phyloP scores from a whole-genome alignment of 2,329 filamentous ascomycete species.

The Colletotrichum eremochloae region DNA sequence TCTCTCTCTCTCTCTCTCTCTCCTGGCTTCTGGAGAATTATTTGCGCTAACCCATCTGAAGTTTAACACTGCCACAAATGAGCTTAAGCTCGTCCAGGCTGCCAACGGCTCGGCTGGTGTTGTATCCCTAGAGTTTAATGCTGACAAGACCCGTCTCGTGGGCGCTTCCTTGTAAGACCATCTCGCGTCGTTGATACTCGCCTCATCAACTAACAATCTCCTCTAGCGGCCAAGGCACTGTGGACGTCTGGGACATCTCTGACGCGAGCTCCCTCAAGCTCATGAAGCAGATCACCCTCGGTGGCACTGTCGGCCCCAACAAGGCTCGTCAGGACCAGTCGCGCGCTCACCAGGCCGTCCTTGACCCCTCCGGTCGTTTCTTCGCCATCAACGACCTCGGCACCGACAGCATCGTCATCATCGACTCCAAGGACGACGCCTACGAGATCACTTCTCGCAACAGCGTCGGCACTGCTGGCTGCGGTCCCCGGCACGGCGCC shows the following conservation, averaged over 20 bases:
- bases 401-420: slow-evolving; percentile 60
- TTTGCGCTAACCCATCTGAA: slow-evolving; percentile 35
- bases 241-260: slow-evolving; percentile 62
- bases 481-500: slow-evolving; percentile 65
- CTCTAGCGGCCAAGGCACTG: slow-evolving; percentile 50
- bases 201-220: slow-evolving; percentile 1
- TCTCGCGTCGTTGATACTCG: too few species aligned
- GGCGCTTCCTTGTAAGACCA: slow-evolving; percentile 55
- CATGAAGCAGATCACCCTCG: slow-evolving; percentile 55
- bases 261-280: slow-evolving; percentile 52
- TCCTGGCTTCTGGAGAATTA: neutral
- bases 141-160: slow-evolving; percentile 59
- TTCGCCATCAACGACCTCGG: slow-evolving; percentile 65
- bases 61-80: slow-evolving; percentile 52
- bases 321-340: slow-evolving; percentile 49
- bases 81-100: slow-evolving; percentile 47
- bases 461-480: slow-evolving; percentile 53
- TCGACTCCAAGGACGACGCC: slow-evolving; percentile 58
- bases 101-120: slow-evolving; percentile 57
- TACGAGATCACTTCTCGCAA: slow-evolving; percentile 55
- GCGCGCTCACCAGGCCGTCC: slow-evolving; percentile 62
- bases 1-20: neutral
- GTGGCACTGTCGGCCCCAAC: slow-evolving; percentile 51
- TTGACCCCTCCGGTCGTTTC: slow-evolving; percentile 64
- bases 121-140: slow-evolving; percentile 63